Conservation (phyloP, 768 basidiomycete species). For the Xerocomellus dryophilus region DNA sequence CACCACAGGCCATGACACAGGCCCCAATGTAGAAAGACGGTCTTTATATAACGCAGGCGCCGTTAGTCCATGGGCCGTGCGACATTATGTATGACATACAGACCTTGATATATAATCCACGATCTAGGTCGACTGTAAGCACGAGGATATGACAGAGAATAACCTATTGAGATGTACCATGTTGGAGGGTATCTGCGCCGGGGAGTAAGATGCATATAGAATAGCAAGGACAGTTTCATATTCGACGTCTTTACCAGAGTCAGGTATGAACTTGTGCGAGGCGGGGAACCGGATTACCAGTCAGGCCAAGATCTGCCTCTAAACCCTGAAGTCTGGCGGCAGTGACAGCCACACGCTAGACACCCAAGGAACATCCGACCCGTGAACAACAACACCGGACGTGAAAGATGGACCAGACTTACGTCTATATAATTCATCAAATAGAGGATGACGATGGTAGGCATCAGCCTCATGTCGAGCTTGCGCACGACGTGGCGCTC, state of each 20-base stretch:
- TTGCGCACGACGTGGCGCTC: slow-evolving; percentile 28
- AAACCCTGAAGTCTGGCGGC: slow-evolving; percentile 41
- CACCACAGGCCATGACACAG: slow-evolving; percentile 61
- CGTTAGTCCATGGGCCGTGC: neutral
- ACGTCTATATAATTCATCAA: slow-evolving; percentile 29
- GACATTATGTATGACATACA: neutral
- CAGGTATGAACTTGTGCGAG: neutral
- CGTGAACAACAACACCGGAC: neutral
- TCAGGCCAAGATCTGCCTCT: slow-evolving; percentile 36
- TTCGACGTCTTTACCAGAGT: slow-evolving; percentile 41
- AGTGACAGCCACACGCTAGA: slow-evolving; percentile 37
- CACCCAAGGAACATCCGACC: neutral
- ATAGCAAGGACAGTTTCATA: slow-evolving; percentile 52
- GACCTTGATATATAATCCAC: slow-evolving; percentile 54
- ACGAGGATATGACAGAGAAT: too few relatives aligned
- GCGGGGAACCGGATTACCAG: slow-evolving; percentile 16
- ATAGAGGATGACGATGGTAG: slow-evolving; percentile 25
- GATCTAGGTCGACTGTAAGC: slow-evolving; percentile 35
- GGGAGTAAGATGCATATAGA: slow-evolving; percentile 58
- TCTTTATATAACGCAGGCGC: slow-evolving; percentile 28
- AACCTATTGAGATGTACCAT: slow-evolving; percentile 40
- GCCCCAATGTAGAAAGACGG: slow-evolving; percentile 60
- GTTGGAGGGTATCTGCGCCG: slow-evolving; percentile 65
- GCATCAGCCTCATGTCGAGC: slow-evolving; percentile 30
- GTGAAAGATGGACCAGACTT: neutral